Evolutionary conservation across 495 filamentous ascomycete species (phyloP).

Genomic region (Parmelia sp.): DNA sequence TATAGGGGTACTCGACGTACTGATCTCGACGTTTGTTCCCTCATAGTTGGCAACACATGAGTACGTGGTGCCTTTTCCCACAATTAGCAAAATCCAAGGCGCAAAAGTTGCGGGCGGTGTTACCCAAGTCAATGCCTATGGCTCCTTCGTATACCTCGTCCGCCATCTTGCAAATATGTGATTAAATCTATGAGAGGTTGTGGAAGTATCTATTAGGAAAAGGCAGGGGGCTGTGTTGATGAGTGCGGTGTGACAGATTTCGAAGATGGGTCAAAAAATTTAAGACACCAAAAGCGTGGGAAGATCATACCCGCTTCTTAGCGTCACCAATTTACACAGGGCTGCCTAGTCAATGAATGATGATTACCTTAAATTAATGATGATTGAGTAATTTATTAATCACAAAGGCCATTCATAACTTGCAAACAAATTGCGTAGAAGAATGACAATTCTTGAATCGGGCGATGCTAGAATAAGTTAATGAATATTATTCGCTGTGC

Average conservation of each 20-base stretch:
- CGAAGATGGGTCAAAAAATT: slow-evolving; percentile 11
- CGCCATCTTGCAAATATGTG: slow-evolving; percentile 54
- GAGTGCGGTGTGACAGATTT: not conserved
- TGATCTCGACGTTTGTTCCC: slow-evolving; percentile 98
- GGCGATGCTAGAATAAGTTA: not conserved
- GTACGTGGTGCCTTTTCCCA: slow-evolving; percentile 82
- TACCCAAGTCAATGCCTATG: slow-evolving; percentile 99
- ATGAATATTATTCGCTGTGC: not conserved
- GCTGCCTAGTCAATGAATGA: not conserved
- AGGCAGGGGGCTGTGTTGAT: not conserved
- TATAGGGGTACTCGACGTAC: slow-evolving; percentile 44
- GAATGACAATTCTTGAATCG: not conserved
- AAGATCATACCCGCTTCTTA: slow-evolving; percentile 18
- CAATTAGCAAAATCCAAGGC: slow-evolving; percentile 22
- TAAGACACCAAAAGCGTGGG: not conserved
- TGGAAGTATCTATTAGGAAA: not conserved
- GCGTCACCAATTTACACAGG: not conserved
- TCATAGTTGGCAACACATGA: slow-evolving; percentile 99
- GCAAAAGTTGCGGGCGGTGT: slow-evolving; percentile 31
- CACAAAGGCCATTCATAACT: not conserved
- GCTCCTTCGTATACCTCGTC: slow-evolving; percentile 98
- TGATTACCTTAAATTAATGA: too few species aligned
- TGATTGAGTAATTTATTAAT: too few species aligned
- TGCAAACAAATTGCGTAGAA: not conserved
- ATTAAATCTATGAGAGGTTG: not conserved